A percentile compares a stretch with the other conserved stretches of the same genome.
phyloP scores from a whole-genome alignment of 768 basidiomycete species.

The Sarcodon sp. region DNA sequence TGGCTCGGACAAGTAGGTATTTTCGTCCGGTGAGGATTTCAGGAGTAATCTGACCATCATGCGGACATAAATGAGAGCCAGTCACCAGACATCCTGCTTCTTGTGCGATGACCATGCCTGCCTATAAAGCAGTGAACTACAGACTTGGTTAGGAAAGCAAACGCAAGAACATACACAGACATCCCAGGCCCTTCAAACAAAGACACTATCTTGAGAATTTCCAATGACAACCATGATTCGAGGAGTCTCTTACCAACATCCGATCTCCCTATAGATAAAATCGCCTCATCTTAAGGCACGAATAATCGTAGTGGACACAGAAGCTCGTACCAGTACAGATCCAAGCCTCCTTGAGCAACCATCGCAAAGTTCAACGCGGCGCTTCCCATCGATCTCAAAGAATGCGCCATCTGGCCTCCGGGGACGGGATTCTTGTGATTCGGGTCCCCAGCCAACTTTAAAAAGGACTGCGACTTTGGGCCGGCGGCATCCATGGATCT shows the following conservation, averaged over 20 bases:
- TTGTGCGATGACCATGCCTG: conserved; percentile 82
- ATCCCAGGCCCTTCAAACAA: conserved; percentile 57
- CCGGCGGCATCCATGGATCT: conserved; percentile 37
- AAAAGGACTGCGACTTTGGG: conserved; percentile 55
- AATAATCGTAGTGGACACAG: background rate
- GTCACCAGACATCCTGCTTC: conserved; percentile 80
- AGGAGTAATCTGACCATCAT: conserved; percentile 42
- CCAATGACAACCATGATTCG: background rate
- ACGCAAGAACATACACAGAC: conserved; percentile 41
- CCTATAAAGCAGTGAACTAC: conserved; percentile 20
- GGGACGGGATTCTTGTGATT: conserved; percentile 31
- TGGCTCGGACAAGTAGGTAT: conserved; percentile 64
- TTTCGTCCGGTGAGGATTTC: conserved; percentile 68
- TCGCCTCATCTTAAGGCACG: background rate
- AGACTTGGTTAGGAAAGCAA: background rate
- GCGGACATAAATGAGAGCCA: conserved; percentile 39
- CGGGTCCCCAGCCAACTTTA: conserved; percentile 63
- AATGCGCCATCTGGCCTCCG: conserved; percentile 78
- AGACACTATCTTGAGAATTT: background rate
- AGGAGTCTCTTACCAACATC: conserved; percentile 38
- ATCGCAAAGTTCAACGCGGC: conserved; percentile 73
- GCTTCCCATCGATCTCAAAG: conserved; percentile 72
- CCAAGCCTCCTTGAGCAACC: conserved; percentile 82
- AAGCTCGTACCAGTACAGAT: conserved; percentile 66
- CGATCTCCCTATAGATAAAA: conserved; percentile 52